Evolutionary conservation across 148 eudicot genomes (phyloP), one percentile per base, ranked within the genome.

Genomic region (Spergularia marina): DNA sequence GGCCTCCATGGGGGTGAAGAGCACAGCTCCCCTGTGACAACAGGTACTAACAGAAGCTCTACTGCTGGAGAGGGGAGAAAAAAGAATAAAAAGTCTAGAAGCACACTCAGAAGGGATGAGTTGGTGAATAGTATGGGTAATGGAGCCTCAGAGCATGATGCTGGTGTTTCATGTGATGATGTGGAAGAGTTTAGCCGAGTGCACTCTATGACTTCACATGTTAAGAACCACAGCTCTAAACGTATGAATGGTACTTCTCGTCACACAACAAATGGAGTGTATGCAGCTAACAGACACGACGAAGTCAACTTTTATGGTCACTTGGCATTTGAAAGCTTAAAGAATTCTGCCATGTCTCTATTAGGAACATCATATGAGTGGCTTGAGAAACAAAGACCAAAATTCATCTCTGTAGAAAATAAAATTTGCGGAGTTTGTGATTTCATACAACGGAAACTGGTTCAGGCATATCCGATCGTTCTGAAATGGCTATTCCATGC

Each of bases 311-410:
- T 80, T 21, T 79, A 79, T 21, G 68, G 81, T 72, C 58, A 86
- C 18, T 39, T 78, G 41, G 75, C 83, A 58, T 73, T 87, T 77
- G 83, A 79, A 73, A 79, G 61, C 73, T 58, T 92, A 76, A 86
- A 80, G 74, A 81, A 74, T 25, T 85, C 69, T 60, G 82, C 83
- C 39, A 61, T 83, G 53, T 80, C 88, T 61, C 72, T 88, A 44
- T 75, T 76, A 20, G 79, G 85, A 85, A 80, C 85, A 63, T 89
- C 87, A 58, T 80, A 73, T 67, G 90, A 83, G 55, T 95, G 87
- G 88, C 65, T 91, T 16, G 90, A 92, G 76, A 90, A 84, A 80
- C 77, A 84, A 47, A 87, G 77, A 70, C 99, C 97, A 21, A 65
- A 78, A 34, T 76, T 90, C 74, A 36, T 71, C 53, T 57, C 49